phyloP scores from a whole-genome alignment of 257 asterid genomes.

The Coffea eugenioides region DNA sequence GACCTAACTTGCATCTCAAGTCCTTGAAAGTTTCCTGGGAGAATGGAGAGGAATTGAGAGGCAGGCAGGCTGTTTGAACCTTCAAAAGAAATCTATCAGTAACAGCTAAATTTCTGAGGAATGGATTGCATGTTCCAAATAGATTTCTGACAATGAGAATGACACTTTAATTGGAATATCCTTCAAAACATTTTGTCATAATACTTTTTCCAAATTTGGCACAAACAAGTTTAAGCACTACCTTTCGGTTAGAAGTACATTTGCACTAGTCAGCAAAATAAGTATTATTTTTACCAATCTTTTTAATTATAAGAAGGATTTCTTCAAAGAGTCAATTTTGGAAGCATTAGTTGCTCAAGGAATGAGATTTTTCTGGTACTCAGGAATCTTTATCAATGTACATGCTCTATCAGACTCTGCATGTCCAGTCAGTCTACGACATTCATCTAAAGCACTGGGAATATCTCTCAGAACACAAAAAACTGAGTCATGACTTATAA shows the following conservation, averaged over 20 bases:
- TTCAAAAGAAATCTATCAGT: not conserved
- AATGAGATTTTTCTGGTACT: not conserved
- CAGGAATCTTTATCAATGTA: not conserved
- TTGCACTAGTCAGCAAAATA: not conserved
- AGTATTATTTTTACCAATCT: not conserved
- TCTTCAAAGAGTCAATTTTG: not conserved
- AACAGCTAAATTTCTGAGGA: not conserved
- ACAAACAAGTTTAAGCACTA: not conserved
- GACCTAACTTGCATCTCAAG: not conserved
- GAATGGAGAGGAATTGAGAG: not conserved
- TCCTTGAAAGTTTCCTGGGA: not conserved
- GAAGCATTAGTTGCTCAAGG: not conserved
- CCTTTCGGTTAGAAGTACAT: not conserved
- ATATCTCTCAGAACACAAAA: not conserved
- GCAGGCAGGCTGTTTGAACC: not conserved
- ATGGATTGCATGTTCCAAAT: not conserved
- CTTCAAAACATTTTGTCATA: not conserved
- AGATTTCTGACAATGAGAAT: not conserved
- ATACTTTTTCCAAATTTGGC: not conserved
- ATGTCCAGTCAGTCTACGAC: not conserved
- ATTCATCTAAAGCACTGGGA: not conserved
- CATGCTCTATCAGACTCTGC: not conserved
- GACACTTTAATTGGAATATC: not conserved
- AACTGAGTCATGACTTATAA: not conserved
- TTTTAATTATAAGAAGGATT: not conserved